Percentiles rank a stretch among this genome's conserved stretches.
Conservation (phyloP, 2,329 filamentous ascomycete genomes). For the Diplodia sapinea region DNA sequence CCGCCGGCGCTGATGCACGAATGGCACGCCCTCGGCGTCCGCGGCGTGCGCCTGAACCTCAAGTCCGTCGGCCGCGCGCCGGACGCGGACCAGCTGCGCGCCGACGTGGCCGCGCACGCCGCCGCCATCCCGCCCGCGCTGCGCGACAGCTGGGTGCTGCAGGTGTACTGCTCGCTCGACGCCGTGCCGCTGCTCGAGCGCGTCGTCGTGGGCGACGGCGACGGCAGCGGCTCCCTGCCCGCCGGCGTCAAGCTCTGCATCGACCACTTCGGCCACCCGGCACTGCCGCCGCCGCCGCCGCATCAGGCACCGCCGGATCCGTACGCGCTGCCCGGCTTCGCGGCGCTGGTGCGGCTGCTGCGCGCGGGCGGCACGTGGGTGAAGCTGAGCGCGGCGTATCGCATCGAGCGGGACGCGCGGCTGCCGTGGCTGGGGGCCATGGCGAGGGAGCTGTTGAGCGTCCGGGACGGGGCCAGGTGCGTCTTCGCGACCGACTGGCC, state of each 20-base stretch:
- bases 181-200: conserved; percentile 57
- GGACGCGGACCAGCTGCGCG: conserved; percentile 49
- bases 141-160: conserved; percentile 60
- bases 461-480: conserved; percentile 57
- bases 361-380: conserved; percentile 58
- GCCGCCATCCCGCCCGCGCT: conserved; percentile 52
- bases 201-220: conserved; percentile 48
- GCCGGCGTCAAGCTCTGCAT: conserved; percentile 60
- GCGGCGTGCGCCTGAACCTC: conserved; percentile 65
- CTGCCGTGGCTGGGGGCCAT: conserved; percentile 57
- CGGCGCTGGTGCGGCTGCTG: conserved; percentile 56
- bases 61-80: conserved; percentile 57
- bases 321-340: conserved; percentile 58
- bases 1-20: conserved; percentile 48
- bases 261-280: conserved; percentile 64
- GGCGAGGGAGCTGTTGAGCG: conserved; percentile 56
- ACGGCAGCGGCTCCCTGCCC: conserved; percentile 39
- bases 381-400: conserved; percentile 66
- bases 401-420: conserved; percentile 55
- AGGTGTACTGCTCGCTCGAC: conserved; percentile 63
- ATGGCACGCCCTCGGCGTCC: conserved; percentile 65
- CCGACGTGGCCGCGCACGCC: conserved; percentile 56
- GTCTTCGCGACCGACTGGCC: conserved; percentile 70
- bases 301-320: conserved; percentile 33
- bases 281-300: conserved; percentile 39